Conservation (phyloP, 345 rosid genomes). For the Nephelium lappaceum region DNA sequence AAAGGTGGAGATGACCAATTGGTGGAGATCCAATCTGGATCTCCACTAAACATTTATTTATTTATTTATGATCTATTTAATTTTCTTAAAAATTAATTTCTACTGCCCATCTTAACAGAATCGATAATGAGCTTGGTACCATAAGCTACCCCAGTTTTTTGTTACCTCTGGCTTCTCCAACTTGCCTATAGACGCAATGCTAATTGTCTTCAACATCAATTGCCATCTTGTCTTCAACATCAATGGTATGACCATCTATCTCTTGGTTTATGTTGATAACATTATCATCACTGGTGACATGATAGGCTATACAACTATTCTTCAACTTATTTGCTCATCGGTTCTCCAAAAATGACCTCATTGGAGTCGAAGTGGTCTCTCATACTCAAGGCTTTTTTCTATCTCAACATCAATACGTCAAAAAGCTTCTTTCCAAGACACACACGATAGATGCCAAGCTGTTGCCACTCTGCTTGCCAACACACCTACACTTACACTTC, state of each 20-base stretch:
- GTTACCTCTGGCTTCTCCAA: neutral
- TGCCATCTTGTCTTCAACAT: neutral
- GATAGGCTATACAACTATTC: neutral
- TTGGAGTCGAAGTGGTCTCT: neutral
- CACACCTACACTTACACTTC: neutral
- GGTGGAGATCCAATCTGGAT: no score
- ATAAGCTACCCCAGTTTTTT: no score
- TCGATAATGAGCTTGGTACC: no score
- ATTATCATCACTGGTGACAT: neutral
- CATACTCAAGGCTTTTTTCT: no score
- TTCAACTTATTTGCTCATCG: neutral
- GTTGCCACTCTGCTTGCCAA: neutral
- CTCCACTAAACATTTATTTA: no score
- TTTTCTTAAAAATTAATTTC: no score
- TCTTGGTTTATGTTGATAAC: neutral
- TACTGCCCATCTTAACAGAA: no score
- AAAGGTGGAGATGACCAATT: no score
- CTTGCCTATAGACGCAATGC: neutral
- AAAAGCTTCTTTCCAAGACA: no score
- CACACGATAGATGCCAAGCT: no score
- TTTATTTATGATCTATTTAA: no score
- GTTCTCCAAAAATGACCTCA: neutral
- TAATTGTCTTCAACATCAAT: neutral
- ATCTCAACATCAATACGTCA: neutral
- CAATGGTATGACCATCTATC: no score